Base-by-base conservation (phyloP, 2,329 filamentous ascomycete species). In the Xylaria polymorpha region DNA sequence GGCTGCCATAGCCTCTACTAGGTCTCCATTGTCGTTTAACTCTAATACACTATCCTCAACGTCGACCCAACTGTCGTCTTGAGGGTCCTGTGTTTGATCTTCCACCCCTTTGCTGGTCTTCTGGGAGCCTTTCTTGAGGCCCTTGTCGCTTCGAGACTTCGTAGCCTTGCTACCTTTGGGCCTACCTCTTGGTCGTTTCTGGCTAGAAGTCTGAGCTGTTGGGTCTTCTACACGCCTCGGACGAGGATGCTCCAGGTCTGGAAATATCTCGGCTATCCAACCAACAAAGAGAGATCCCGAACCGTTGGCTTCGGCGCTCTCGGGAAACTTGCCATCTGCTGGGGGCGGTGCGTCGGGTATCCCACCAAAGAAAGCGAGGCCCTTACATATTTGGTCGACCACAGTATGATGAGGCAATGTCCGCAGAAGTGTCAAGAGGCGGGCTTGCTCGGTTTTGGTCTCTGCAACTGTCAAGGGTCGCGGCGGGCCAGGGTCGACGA, bases 211-310 rank as follows among this genome's bases (percentile, higher is more conserved):
- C 62, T 69, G 70, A 35, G 53, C 61, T 32, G 74, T 41, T n/a
- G 66, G 20, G 14, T 68, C 64, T 53, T 67, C 63, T 8, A 59
- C 71, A 55, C 73, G 67, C 53, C 64, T 67, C 15, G 74, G 74
- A 50, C 76, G 72, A 35, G 74, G 76, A 69, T 74, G 61, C 18
- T 77, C 79, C 66, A 79, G 77, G 43, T 79, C 81, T 20, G 88
- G 88, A 69, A 91, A 91, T 63, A 91, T 88, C 74, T 91, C 88
- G 14, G 87, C 81, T 53, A 90, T 79, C 88, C 88, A 91, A 22
- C 86, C 85, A 37, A 91, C 83, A 67, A 91, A 87, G 12, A 88
- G 79, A 22, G 84, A 83, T 1, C 88, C 89, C 1, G 85, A 80
- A 3, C 88, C 88, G 74, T 90, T 89, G 14, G 82, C 82, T 56